phyloP scores from a whole-genome alignment of 768 basidiomycete species.

The Amylocystis lapponica region DNA sequence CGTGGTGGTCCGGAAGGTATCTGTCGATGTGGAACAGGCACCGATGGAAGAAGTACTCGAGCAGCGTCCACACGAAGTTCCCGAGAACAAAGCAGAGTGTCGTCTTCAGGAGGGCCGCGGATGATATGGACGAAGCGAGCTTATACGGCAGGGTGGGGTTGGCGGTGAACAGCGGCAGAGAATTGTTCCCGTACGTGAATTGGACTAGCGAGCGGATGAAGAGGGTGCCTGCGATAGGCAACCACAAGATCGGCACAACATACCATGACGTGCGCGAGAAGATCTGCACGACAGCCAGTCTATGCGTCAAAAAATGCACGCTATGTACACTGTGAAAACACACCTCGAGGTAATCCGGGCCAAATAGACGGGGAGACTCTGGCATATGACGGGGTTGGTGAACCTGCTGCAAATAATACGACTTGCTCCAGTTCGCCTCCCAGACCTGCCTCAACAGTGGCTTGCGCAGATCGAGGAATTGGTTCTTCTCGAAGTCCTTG shows the following conservation, averaged over 20 bases:
- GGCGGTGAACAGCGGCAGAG: slow-evolving; percentile 57
- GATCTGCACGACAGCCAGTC: slow-evolving; percentile 40
- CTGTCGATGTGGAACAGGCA: slow-evolving; percentile 97
- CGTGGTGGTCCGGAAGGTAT: slow-evolving; percentile 74
- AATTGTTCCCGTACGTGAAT: slow-evolving; percentile 51
- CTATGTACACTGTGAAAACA: slow-evolving; percentile 11
- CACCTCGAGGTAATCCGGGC: slow-evolving; percentile 76
- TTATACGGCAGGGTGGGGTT: slow-evolving; percentile 52
- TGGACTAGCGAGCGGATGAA: slow-evolving; percentile 78
- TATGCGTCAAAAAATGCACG: slow-evolving; percentile 1
- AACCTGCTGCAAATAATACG: slow-evolving; percentile 93
- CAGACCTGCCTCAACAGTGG: slow-evolving; percentile 86
- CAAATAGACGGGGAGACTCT: slow-evolving; percentile 84
- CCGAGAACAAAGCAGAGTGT: slow-evolving; percentile 73
- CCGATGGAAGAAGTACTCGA: slow-evolving; percentile 91
- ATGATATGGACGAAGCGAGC: slow-evolving; percentile 22
- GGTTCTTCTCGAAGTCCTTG: slow-evolving; percentile 81
- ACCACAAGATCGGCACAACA: slow-evolving; percentile 88
- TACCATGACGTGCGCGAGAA: slow-evolving; percentile 90
- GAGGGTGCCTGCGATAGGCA: slow-evolving; percentile 78
- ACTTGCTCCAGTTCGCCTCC: slow-evolving; percentile 87
- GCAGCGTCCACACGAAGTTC: slow-evolving; percentile 87
- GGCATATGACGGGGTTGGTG: slow-evolving; percentile 91
- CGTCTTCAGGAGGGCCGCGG: too few species aligned
- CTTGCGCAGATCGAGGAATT: slow-evolving; percentile 86